phyloP scores from a whole-genome alignment of 768 basidiomycete species.

The Russula abietina region DNA sequence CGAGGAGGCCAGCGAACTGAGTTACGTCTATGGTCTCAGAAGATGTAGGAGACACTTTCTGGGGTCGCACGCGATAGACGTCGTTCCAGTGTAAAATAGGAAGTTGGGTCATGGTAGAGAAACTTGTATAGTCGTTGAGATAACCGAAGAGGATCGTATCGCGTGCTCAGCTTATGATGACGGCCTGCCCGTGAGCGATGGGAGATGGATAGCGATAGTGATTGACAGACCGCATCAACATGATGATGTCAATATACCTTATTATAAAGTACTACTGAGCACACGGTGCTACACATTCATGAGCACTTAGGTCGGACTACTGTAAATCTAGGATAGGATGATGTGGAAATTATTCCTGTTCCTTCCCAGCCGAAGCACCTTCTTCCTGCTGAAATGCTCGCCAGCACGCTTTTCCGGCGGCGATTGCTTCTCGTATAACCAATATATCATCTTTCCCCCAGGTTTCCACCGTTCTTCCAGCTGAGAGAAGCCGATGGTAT shows the following conservation, averaged over 20 bases:
- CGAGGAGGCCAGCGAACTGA: conserved; percentile 72
- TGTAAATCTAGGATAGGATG: conserved; percentile 34
- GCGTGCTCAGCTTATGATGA: too few relatives aligned
- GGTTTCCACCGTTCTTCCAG: conserved; percentile 54
- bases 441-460: conserved; percentile 83
- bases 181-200: too few relatives aligned
- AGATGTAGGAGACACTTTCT: conserved; percentile 51
- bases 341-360: conserved; percentile 79
- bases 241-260: too few relatives aligned
- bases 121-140: neutral
- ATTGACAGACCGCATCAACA: too few relatives aligned
- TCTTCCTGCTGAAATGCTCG: conserved; percentile 46
- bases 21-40: conserved; percentile 75
- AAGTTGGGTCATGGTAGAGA: conserved; percentile 19
- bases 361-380: conserved; percentile 49
- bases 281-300: neutral
- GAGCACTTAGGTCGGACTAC: too few relatives aligned
- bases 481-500: conserved; percentile 54
- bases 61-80: conserved; percentile 74
- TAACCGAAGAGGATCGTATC: neutral
- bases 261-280: too few relatives aligned
- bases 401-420: conserved; percentile 19
- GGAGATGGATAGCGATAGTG: too few relatives aligned
- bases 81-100: conserved; percentile 72
- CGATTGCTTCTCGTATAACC: conserved; percentile 58